phyloP scores from a whole-genome alignment of 805 yeast genomes.

The Clavispora phyllophila region DNA sequence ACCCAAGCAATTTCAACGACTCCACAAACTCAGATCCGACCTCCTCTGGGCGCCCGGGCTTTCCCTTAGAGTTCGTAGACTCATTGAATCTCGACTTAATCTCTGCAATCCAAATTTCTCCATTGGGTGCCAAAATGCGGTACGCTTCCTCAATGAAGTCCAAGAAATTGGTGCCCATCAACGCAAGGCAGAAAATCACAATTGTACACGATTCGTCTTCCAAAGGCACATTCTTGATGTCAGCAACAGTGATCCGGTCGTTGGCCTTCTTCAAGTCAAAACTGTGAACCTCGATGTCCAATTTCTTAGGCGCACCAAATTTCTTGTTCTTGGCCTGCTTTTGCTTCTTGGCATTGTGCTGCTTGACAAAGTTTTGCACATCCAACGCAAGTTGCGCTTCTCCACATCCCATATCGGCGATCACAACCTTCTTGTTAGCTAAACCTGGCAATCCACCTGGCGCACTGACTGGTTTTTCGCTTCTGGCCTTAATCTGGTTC shows the following conservation, averaged over 20 bases:
- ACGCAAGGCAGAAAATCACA: slow-evolving; percentile 89
- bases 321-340: slow-evolving; percentile 20
- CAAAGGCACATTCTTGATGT: slow-evolving; percentile 85
- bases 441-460: slow-evolving; percentile 94
- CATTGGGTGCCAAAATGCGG: slow-evolving; percentile 80
- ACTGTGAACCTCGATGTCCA: slow-evolving; percentile 68
- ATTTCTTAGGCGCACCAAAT: slow-evolving; percentile 25
- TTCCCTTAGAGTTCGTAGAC: slow-evolving; percentile 21
- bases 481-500: slow-evolving; percentile 55
- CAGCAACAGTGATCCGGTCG: slow-evolving; percentile 92
- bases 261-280: slow-evolving; percentile 91
- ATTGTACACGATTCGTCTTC: slow-evolving; percentile 73
- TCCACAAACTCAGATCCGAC: slow-evolving; percentile 75
- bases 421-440: slow-evolving; percentile 56
- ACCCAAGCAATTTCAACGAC: slow-evolving; percentile 71
- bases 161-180: slow-evolving; percentile 95
- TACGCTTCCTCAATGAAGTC: slow-evolving; percentile 90
- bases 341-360: slow-evolving; percentile 16
- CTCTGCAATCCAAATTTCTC: slow-evolving; percentile 97
- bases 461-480: slow-evolving; percentile 71
- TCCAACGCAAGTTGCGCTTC: slow-evolving; percentile 85
- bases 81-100: slow-evolving; percentile 89
- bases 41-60: slow-evolving; percentile 31
- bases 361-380: slow-evolving; percentile 45
- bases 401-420: slow-evolving; percentile 99